Base-by-base conservation (phyloP, 306 rosid genomes). In the Gynostemma pentaphyllum region DNA sequence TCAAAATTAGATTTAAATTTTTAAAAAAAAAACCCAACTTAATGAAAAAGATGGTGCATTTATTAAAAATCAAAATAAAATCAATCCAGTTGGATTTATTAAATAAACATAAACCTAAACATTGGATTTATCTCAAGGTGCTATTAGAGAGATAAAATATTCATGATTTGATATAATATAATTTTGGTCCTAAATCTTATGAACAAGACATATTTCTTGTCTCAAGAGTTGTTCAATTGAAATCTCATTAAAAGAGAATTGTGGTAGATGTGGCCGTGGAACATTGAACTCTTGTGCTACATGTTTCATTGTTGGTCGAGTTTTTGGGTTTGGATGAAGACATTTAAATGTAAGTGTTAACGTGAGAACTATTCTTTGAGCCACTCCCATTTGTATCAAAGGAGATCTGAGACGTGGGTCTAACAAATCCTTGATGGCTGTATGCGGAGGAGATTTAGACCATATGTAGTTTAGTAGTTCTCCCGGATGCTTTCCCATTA, bases 401-500 rank as follows among this genome's bases (percentile, higher is more conserved):
- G 47, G 47, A 42, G 47, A 13, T 14, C 5, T 42, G 5, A 42
- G 47, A 42, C 18, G 47, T 14, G 47, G n/a, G 47, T 72, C 71
- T 19, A 66, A 47, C 8, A 66, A 24, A 49, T 66, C 72, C 60
- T 56, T 57, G 18, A 72, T 14, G 67, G 67, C 21, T 11, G 45
- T 55, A 5, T 45, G 18, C 7, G 54, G 36, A 5, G 1, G 18
- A 11, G 61, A 4, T 32, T 55, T 4, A 11, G 76, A 53, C 5
- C 37, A 36, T 22, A 72, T 5, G 30, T 16, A 37, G 18, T 65
- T 29, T 10, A 66, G 5, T 0, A 72, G 15, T 27, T 66, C 71
- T 28, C 53, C 52, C 1, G 71, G 76, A 66, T 72, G 76, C 40
- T 48, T 65, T 32, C 76, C 76, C 72, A 66, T 72, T 45, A 72